phyloP scores from a whole-genome alignment of 2,329 filamentous ascomycete genomes.

The Hypoxylon sp. region DNA sequence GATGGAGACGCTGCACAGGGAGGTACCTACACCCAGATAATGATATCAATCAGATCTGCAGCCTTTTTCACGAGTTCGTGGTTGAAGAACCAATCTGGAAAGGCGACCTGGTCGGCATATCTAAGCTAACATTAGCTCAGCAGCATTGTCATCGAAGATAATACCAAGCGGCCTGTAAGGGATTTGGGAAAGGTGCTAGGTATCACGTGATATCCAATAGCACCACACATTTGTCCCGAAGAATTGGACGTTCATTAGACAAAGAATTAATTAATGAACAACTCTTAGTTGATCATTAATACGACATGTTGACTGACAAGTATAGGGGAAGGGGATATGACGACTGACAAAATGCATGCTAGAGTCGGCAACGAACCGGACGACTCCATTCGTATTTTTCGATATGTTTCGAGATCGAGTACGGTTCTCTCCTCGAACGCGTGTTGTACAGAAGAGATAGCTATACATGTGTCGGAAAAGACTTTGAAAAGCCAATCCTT shows the following conservation, averaged over 20 bases:
- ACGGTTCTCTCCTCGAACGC: constrained; percentile 16
- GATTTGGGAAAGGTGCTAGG: no score
- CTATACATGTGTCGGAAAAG: constrained; percentile 12
- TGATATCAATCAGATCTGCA: constrained; percentile 12
- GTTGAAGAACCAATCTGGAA: constrained; percentile 28
- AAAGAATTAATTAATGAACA: no score
- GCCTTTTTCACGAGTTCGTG: constrained; percentile 9
- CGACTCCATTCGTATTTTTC: constrained; percentile 19
- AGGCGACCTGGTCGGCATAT: constrained; percentile 15
- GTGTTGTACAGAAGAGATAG: constrained; percentile 9
- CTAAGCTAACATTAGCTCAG: constrained; percentile 5
- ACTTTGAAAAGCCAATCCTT: constrained; percentile 22
- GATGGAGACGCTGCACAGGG: not conserved
- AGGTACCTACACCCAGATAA: constrained; percentile 25
- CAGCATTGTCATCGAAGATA: not conserved
- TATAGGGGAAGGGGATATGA: not conserved
- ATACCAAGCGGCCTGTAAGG: not conserved
- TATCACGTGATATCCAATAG: no score
- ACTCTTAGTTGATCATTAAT: not conserved
- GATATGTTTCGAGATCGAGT: constrained; percentile 23
- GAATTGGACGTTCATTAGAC: no score
- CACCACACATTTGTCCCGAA: no score
- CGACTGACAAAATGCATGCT: constrained; percentile 15
- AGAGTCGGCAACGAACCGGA: constrained; percentile 12
- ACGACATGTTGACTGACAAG: not conserved